phyloP scores from a whole-genome alignment of 768 basidiomycete genomes.

The Russula emetica region DNA sequence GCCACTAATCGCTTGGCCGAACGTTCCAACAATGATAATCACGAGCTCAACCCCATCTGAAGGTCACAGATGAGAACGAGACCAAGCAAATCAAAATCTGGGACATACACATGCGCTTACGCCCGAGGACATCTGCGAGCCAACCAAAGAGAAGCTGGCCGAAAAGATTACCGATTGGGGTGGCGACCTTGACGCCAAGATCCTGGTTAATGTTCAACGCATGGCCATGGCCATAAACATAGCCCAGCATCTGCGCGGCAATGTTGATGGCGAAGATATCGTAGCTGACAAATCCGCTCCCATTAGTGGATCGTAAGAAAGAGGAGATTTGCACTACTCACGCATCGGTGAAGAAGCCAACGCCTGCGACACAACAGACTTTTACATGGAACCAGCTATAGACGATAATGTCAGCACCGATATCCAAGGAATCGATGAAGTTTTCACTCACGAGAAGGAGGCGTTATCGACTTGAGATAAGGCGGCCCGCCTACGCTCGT shows the following conservation, averaged over 20 bases:
- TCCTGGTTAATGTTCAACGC: constrained; percentile 43
- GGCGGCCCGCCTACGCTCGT: constrained; percentile 73
- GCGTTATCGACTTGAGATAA: constrained; percentile 86
- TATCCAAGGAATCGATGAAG: neutral
- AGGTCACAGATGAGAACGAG: neutral
- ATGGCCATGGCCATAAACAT: constrained; percentile 55
- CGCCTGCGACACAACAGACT: constrained; percentile 51
- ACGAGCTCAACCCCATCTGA: constrained; percentile 71
- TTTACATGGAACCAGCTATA: constrained; percentile 50
- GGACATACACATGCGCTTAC: constrained; percentile 60
- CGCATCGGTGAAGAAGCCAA: constrained; percentile 91
- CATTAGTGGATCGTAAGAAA: neutral
- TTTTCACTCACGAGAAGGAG: constrained; percentile 60
- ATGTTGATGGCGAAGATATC: constrained; percentile 92
- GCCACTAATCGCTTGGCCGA: constrained; percentile 75
- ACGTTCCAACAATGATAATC: constrained; percentile 76
- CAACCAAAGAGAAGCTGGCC: constrained; percentile 46
- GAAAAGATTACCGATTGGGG: constrained; percentile 40
- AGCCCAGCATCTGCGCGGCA: constrained; percentile 76
- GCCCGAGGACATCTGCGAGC: constrained; percentile 43
- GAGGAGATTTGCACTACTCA: constrained; percentile 32
- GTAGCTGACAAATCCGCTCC: constrained; percentile 41
- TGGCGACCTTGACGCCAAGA: constrained; percentile 44
- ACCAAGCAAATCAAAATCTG: neutral
- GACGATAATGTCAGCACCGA: neutral